phyloP scores from a whole-genome alignment of 192 early-diverging fungal species.

The Coemansia sp. region DNA sequence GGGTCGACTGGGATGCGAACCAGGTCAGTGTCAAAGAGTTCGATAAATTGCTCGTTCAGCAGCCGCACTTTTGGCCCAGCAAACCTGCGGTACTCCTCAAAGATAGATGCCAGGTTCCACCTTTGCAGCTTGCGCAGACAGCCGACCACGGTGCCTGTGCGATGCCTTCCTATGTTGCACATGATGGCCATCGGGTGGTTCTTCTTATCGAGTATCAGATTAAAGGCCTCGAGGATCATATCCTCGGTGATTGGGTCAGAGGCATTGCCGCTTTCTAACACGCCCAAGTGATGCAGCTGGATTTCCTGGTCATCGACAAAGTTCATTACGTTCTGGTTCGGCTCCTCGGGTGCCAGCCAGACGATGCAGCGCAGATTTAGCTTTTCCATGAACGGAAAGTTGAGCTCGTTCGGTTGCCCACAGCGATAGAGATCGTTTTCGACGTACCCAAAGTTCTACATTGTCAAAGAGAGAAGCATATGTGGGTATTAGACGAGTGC shows the following conservation, averaged over 20 bases:
- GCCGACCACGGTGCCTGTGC: conserved; percentile 98
- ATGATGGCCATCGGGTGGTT: conserved; percentile 97
- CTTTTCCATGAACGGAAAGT: conserved; percentile 98
- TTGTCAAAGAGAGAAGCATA: neutral
- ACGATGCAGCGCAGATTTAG: conserved; percentile 91
- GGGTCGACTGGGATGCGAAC: conserved; percentile 77
- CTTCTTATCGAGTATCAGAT: conserved; percentile 77
- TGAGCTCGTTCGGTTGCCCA: conserved; percentile 97
- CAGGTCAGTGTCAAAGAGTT: conserved; percentile 95
- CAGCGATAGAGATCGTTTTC: conserved; percentile 97
- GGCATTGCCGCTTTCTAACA: conserved; percentile 78
- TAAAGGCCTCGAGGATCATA: conserved; percentile 86
- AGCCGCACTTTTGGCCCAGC: conserved; percentile 95
- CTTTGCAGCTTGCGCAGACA: conserved; percentile 95
- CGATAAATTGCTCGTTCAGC: conserved; percentile 95
- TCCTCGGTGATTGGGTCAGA: conserved; percentile 99
- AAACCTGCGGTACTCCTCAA: conserved; percentile 96
- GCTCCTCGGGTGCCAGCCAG: conserved; percentile 96
- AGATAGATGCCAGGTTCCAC: conserved; percentile 98
- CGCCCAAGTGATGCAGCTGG: conserved; percentile 85
- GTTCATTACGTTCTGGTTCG: conserved; percentile 90
- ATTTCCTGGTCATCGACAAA: conserved; percentile 99
- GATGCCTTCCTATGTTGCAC: conserved; percentile 97
- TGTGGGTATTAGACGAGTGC: neutral
- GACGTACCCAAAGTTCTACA: conserved; percentile 90